Evolutionary conservation across 1,284 basidiomycete species (phyloP).

Genomic region (Sanguinoderma infundibulare): DNA sequence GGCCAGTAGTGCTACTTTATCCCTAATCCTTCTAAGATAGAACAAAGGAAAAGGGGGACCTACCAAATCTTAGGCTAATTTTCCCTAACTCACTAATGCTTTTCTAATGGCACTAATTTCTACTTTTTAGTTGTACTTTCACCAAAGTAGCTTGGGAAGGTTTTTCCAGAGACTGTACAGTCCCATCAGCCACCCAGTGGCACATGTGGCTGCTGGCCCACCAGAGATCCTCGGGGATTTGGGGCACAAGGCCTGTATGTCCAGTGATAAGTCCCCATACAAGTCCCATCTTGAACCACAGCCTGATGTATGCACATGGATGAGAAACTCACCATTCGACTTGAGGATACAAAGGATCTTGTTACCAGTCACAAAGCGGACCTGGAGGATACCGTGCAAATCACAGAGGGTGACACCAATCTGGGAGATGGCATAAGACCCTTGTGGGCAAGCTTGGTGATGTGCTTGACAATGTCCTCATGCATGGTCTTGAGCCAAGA

Average conservation of each 20-base stretch:
- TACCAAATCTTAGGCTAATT: too few species aligned
- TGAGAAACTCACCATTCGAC: slow-evolving; percentile 75
- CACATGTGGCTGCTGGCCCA: too few species aligned
- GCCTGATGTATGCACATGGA: background rate
- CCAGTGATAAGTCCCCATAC: slow-evolving; percentile 10
- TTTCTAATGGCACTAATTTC: too few species aligned
- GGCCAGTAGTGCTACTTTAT: too few species aligned
- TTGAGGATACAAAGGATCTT: slow-evolving; percentile 99
- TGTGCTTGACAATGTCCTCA: slow-evolving; percentile 95
- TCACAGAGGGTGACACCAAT: slow-evolving; percentile 99
- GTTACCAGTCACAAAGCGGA: slow-evolving; percentile 98
- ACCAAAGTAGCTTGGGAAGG: too few species aligned
- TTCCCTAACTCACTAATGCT: too few species aligned
- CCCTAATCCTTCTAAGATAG: too few species aligned
- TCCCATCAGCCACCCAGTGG: too few species aligned
- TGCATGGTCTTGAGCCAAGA: slow-evolving; percentile 97
- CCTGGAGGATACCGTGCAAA: slow-evolving; percentile 96
- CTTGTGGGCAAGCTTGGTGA: slow-evolving; percentile 97
- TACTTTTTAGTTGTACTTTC: too few species aligned
- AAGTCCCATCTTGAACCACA: background rate
- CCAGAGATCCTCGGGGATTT: slow-evolving; percentile 99
- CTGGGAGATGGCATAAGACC: slow-evolving; percentile 97
- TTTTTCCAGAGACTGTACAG: too few species aligned
- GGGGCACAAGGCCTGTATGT: slow-evolving; percentile 86
- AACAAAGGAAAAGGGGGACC: too few species aligned